Evolutionary conservation across 2,329 filamentous ascomycete species (phyloP), one percentile per base, ranked within the genome.

Genomic region (Ploettnerulaceae sp.): DNA sequence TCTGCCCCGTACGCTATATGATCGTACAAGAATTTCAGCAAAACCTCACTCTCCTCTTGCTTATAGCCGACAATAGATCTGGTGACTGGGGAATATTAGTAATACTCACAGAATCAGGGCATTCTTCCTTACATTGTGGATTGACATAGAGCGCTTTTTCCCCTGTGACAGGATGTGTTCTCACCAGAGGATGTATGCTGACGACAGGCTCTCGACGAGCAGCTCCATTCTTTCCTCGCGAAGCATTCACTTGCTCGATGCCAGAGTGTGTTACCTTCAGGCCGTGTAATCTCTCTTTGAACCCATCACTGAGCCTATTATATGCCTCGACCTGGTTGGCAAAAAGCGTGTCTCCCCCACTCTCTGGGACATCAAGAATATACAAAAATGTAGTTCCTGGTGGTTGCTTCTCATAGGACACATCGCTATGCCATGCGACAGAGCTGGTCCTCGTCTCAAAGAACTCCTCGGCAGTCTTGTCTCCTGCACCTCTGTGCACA

Each of bases 341-440:
- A 60, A 95, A 95, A 3, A 94, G 70, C 0, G 89, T 95, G 63
- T 95, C 89, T 37, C 89, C 90, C 26, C 89, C 89, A 0, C 79
- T 82, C 29, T 78, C 73, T 1, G 89, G 89, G 34, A 79, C 82
- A 62, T 95, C 89, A n/a, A 96, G 76, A 39, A 89, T 74, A 63
- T 94, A 95, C 26, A 95, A 68, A 67, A 95, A 94, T 0, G 90
- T 95, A 0, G 89, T 95, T 22, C 89, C 88, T 0, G 90, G 89
- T 1, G 90, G 89, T 68, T 96, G 89, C 56, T 78, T 71, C 70
- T 95, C 90, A 63, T 94, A 95, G 0, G 85, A 86, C 1, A 95
- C 83, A 57, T 95, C 89, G 0, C 82, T 86, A 69, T 95, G 89
- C 89, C 89, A 95, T 6, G 87, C 87, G 1, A 94, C 81, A 1